A percentile compares a stretch with the other conserved stretches of the same genome.
These are phyloP conservation scores for Clavariopsis aquatica DNA, from an alignment of 495 filamentous ascomycete species.

Conservation along the genomic window DNA sequence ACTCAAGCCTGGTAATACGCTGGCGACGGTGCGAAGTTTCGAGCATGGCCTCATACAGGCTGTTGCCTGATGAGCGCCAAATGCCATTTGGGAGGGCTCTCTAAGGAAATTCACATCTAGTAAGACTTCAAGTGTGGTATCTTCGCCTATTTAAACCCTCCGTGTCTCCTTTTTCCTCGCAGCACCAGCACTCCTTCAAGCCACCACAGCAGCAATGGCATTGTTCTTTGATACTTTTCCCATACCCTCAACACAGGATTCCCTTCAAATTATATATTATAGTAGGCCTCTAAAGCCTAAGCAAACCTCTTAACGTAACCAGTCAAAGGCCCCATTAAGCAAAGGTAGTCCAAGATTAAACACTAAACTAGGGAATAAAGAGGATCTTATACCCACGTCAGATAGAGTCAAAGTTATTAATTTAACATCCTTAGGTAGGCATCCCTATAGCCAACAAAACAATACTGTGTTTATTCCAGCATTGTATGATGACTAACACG, in stretches of 20 bases:
- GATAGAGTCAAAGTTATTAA: background rate
- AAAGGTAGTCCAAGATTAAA: background rate
- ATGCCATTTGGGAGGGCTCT: background rate
- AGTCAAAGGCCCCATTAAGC: background rate
- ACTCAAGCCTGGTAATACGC: too few relatives aligned
- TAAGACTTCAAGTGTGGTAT: too few relatives aligned
- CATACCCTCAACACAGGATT: background rate
- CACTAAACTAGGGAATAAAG: background rate
- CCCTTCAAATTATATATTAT: background rate
- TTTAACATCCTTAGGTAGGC: constrained; percentile 1
- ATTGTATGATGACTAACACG: background rate
- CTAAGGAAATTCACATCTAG: background rate
- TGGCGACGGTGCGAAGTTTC: too few relatives aligned
- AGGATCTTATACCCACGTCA: background rate
- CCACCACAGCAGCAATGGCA: background rate
- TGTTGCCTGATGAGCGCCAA: background rate
- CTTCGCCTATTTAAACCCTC: too few relatives aligned
- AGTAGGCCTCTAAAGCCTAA: background rate
- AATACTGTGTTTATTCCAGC: too few relatives aligned
- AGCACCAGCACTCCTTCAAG: background rate
- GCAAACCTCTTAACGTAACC: background rate
- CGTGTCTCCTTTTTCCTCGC: background rate
- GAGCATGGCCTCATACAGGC: background rate
- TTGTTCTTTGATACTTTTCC: background rate
- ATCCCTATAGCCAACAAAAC: background rate